These are phyloP conservation scores for Didymella glomerata DNA, from an alignment of 2,329 filamentous ascomycete species.

Conservation along the genomic window DNA sequence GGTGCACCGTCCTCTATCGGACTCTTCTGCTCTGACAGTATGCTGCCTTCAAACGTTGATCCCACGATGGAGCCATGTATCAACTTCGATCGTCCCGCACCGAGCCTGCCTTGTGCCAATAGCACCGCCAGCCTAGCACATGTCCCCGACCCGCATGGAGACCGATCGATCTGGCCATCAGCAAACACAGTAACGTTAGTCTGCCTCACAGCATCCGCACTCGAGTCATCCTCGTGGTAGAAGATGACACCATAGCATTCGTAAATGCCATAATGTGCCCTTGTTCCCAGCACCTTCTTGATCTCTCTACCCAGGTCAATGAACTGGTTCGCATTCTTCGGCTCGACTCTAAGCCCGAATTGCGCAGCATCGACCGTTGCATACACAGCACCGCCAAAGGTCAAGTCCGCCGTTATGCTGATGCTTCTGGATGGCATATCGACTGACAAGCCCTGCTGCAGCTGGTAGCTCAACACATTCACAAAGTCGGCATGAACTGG, in stretches of 20 bases:
- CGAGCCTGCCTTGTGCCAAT: conserved; percentile 15
- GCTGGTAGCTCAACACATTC: conserved; percentile 19
- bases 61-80: conserved; percentile 29
- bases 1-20: conserved; percentile 14
- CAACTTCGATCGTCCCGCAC: conserved; percentile 12
- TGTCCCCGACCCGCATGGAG: conserved; percentile 25
- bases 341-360: conserved; percentile 13
- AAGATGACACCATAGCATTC: conserved; percentile 23
- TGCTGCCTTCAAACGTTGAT: conserved; percentile 20
- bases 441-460: conserved; percentile 4
- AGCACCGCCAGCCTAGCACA: conserved; percentile 21
- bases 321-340: conserved; percentile 3
- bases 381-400: conserved; percentile 20
- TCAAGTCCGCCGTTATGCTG: background rate
- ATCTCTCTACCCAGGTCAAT: conserved; percentile 17
- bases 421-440: conserved; percentile 3
- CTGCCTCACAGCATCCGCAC: conserved; percentile 6
- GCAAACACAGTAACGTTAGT: conserved; percentile 24
- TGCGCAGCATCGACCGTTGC: conserved; percentile 18
- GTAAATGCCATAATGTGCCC: conserved; percentile 16
- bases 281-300: conserved; percentile 10
- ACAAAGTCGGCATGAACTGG: conserved; percentile 22
- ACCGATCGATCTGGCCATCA: conserved; percentile 23
- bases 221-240: conserved; percentile 12
- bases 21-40: conserved; percentile 10